Evolutionary conservation across 108 stramenopile genomes (phyloP).

Genomic region (Conticribra weissflogii): DNA sequence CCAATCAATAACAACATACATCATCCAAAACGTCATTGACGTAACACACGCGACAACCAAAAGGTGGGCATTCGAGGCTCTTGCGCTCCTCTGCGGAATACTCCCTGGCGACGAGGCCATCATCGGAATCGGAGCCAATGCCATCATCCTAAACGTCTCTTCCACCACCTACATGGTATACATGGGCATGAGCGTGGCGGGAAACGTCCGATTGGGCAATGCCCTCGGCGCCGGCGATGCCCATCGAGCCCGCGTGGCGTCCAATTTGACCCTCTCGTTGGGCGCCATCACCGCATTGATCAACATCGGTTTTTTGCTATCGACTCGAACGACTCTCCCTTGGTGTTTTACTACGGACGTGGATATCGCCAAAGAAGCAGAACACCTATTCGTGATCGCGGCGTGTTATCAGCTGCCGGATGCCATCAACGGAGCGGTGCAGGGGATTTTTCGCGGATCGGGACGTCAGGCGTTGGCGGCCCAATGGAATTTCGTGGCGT

Average conservation of each 20-base stretch:
- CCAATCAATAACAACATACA: too few relatives aligned
- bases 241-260: constrained; percentile 36
- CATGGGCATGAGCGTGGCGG: constrained; percentile 29
- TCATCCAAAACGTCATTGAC: too few relatives aligned
- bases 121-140: constrained; percentile 50
- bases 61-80: constrained; percentile 44
- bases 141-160: constrained; percentile 30
- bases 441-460: constrained; percentile 48
- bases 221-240: constrained; percentile 51
- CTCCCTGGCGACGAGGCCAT: constrained; percentile 31
- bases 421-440: constrained; percentile 34
- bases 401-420: constrained; percentile 50
- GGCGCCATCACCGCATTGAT: constrained; percentile 19
- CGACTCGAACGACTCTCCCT: constrained; percentile 30
- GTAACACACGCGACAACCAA: too few relatives aligned
- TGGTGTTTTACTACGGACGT: constrained; percentile 40
- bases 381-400: constrained; percentile 27
- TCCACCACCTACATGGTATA: constrained; percentile 48
- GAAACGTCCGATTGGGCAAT: constrained; percentile 51
- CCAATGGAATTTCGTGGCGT: constrained; percentile 46
- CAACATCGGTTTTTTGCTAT: constrained; percentile 26
- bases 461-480: constrained; percentile 44
- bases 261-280: constrained; percentile 17
- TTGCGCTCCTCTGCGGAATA: constrained; percentile 47
- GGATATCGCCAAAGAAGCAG: constrained; percentile 31